Percentiles rank a stretch among this genome's conserved stretches.
phyloP scores from a whole-genome alignment of 2,329 filamentous ascomycete species.

The Davidsoniella virescens region DNA sequence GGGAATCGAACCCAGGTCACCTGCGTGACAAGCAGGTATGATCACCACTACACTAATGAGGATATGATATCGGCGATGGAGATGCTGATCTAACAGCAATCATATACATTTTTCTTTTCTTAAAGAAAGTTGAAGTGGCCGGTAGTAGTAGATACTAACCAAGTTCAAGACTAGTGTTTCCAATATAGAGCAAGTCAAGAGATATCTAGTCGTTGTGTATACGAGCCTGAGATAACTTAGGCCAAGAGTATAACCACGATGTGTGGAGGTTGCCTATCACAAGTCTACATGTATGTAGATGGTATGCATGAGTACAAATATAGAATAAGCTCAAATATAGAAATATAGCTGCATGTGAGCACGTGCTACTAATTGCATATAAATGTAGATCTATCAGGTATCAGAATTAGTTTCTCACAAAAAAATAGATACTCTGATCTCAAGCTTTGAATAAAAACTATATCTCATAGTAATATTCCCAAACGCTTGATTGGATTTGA shows the following conservation, averaged over 20 bases:
- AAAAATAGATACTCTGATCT: too few relatives aligned
- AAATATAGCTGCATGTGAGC: not conserved
- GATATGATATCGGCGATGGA: not conserved
- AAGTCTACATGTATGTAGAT: not conserved
- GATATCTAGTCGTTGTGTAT: not conserved
- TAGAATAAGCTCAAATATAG: not conserved
- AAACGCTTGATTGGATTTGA: too few relatives aligned
- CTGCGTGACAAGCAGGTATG: conserved; percentile 2
- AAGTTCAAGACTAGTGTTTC: too few relatives aligned
- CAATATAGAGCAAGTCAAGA: not conserved
- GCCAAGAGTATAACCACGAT: not conserved
- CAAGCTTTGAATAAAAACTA: too few relatives aligned
- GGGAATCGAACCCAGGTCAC: conserved; percentile 13
- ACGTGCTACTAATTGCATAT: too few relatives aligned
- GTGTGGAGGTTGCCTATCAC: too few relatives aligned
- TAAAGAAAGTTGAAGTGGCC: too few relatives aligned
- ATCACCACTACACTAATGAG: conserved; percentile 12
- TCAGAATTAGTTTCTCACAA: too few relatives aligned
- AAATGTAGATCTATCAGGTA: too few relatives aligned
- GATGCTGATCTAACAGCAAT: not conserved
- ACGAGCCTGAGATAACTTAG: not conserved
- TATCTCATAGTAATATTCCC: too few relatives aligned
- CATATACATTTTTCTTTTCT: too few relatives aligned
- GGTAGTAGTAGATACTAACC: too few relatives aligned
- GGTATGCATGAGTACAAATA: not conserved